Conservation (phyloP, 306 rosid genomes). For the Inga leiocalycina region DNA sequence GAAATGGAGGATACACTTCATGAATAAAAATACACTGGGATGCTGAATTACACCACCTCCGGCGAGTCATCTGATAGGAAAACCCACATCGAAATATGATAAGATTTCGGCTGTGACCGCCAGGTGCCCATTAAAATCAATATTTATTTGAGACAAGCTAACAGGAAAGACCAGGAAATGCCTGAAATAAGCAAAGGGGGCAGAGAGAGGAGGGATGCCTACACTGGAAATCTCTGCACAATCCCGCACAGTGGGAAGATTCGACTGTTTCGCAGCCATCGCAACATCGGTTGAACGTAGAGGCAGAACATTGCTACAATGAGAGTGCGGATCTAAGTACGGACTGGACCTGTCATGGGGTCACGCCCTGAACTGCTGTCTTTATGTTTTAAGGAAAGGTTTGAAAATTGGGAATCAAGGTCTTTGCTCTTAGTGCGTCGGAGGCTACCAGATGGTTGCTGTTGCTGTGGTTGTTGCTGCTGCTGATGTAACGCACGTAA, state of each 20-base stretch:
- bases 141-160: slow-evolving; percentile 48
- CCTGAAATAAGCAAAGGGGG: slow-evolving; percentile 50
- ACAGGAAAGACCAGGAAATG: slow-evolving; percentile 43
- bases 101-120: slow-evolving; percentile 67
- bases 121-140: slow-evolving; percentile 72
- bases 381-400: slow-evolving; percentile 85
- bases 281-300: slow-evolving; percentile 39
- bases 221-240: slow-evolving; percentile 60
- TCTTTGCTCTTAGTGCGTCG: slow-evolving; percentile 90
- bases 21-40: slow-evolving; percentile 27
- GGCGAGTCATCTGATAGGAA: slow-evolving; percentile 65
- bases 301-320: slow-evolving; percentile 47
- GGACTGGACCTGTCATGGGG: slow-evolving; percentile 70
- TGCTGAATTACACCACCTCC: slow-evolving; percentile 78
- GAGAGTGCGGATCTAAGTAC: slow-evolving; percentile 53
- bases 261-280: slow-evolving; percentile 38
- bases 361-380: slow-evolving; percentile 74
- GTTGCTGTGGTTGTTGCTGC: slow-evolving; percentile 61
- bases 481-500: slow-evolving; percentile 75
- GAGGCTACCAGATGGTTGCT: slow-evolving; percentile 72
- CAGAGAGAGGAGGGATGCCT: slow-evolving; percentile 43
- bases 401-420: slow-evolving; percentile 87
- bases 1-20: slow-evolving; percentile 43
- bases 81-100: slow-evolving; percentile 24
- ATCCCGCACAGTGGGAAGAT: slow-evolving; percentile 53